phyloP scores from a whole-genome alignment of 2,329 filamentous ascomycete species.

The Ophiostoma himal-ulmi region DNA sequence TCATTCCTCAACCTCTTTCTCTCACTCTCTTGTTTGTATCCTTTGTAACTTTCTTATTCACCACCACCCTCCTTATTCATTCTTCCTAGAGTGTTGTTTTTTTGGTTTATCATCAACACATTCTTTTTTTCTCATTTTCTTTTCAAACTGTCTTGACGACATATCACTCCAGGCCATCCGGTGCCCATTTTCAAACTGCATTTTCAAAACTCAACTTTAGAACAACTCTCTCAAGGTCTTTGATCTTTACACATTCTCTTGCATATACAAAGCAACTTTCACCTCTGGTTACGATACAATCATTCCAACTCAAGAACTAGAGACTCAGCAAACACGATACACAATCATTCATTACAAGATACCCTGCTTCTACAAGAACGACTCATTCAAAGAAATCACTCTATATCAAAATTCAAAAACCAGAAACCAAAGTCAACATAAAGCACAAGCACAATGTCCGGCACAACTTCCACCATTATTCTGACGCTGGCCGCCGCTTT shows the following conservation, averaged over 20 bases:
- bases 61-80: constrained; percentile 4
- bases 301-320: not conserved
- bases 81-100: not conserved
- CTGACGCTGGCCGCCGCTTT: constrained; percentile 22
- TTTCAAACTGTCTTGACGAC: constrained; percentile 9
- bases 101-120: constrained; percentile 10
- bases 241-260: not conserved
- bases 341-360: not conserved
- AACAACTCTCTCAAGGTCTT: not conserved
- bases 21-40: not conserved
- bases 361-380: not conserved
- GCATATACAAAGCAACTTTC: constrained; percentile 7
- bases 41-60: not conserved
- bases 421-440: not conserved
- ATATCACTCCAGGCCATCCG: constrained; percentile 6
- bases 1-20: not conserved
- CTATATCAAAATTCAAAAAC: not conserved
- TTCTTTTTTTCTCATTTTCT: constrained; percentile 13
- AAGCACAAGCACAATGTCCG: constrained; percentile 4
- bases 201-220: not conserved
- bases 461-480: constrained; percentile 15
- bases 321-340: not conserved
- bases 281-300: constrained; percentile 10
- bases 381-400: not conserved
- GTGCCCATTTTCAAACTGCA: constrained; percentile 9